Conservation (phyloP, 2,329 filamentous ascomycete genomes). For the Rutstroemia sp. region DNA sequence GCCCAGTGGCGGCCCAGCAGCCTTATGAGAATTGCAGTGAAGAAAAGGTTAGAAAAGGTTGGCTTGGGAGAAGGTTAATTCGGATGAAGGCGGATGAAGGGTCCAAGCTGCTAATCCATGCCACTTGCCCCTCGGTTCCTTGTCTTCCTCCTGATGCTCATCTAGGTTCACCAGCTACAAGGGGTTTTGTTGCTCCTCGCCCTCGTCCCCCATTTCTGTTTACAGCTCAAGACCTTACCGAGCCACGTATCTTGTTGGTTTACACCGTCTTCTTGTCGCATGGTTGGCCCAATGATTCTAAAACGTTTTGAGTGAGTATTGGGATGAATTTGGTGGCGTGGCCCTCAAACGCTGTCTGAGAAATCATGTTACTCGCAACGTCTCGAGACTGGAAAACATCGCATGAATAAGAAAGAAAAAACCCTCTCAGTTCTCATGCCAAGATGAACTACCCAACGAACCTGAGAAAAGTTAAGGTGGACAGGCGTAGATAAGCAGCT, state of each 20-base stretch:
- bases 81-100: background rate
- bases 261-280: too few species aligned
- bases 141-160: too few species aligned
- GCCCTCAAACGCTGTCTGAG: background rate
- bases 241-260: too few species aligned
- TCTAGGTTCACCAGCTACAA: too few species aligned
- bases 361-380: constrained; percentile 6
- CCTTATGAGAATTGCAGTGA: background rate
- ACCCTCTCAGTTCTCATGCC: background rate
- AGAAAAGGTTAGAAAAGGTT: background rate
- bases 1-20: background rate
- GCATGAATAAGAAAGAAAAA: background rate
- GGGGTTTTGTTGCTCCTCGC: too few species aligned
- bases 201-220: too few species aligned
- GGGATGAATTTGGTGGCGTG: background rate
- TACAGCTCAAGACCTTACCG: too few species aligned
- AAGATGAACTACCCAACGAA: background rate
- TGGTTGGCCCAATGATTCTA: background rate
- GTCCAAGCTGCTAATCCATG: background rate
- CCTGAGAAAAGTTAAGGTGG: too few species aligned
- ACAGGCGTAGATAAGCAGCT: background rate
- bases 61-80: background rate
- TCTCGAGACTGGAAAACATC: constrained; percentile 7
- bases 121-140: too few species aligned
- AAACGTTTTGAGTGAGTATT: background rate